phyloP scores from a whole-genome alignment of 139 green algal species.

The Zygnema circumcarinatum region DNA sequence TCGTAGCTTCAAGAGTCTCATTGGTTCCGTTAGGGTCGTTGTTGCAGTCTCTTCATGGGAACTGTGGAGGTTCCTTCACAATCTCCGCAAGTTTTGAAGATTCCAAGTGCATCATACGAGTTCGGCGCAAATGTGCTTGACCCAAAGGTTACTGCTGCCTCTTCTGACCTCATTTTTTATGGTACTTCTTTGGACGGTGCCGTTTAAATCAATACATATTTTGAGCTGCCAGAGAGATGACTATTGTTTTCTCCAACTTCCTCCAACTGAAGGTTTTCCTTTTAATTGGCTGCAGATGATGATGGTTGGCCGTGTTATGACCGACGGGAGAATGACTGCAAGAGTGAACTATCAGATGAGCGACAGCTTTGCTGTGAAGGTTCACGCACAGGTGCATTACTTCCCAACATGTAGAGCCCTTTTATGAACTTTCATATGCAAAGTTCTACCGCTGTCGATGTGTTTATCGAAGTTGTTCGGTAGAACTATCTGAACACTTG shows the following conservation, averaged over 20 bases:
- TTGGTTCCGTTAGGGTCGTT: not conserved
- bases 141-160: slow-evolving; percentile 48
- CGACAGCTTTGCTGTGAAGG: slow-evolving; percentile 77
- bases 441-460: not conserved
- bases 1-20: too few species aligned
- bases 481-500: too few species aligned
- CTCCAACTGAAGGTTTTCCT: not conserved
- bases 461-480: not conserved
- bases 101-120: slow-evolving; percentile 90
- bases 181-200: too few species aligned
- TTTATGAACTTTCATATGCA: too few species aligned
- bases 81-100: slow-evolving; percentile 80
- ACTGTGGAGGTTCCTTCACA: slow-evolving; percentile 86
- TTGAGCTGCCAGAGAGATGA: too few species aligned
- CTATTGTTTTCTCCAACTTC: too few species aligned
- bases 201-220: too few species aligned
- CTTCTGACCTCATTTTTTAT: too few species aligned
- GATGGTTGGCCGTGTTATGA: slow-evolving; percentile 87
- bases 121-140: slow-evolving; percentile 97
- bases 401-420: not conserved
- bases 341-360: slow-evolving; percentile 88
- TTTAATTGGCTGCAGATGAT: slow-evolving; percentile 61
- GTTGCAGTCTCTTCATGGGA: slow-evolving; percentile 88
- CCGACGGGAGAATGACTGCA: slow-evolving; percentile 82
- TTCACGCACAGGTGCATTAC: slow-evolving; percentile 82